Evolutionary conservation across 345 rosid genomes (phyloP).

Genomic region (Gossypium anomalum): DNA sequence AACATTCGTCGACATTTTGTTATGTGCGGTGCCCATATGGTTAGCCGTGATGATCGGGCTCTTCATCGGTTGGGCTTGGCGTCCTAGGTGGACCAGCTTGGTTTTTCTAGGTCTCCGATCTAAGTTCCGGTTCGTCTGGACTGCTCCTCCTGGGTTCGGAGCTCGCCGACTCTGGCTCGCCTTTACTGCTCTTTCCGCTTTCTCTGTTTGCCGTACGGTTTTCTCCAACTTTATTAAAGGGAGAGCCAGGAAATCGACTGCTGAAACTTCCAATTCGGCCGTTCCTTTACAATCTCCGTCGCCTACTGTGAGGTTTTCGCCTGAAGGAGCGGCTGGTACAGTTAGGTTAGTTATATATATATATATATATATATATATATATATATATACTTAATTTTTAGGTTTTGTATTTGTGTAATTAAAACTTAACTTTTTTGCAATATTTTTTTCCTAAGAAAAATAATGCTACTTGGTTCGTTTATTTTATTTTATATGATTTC

Average conservation of each 20-base stretch:
- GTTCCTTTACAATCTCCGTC: slow-evolving; percentile 9
- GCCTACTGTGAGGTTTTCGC: slow-evolving; percentile 17
- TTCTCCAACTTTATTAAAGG: slow-evolving; percentile 46
- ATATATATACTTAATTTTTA: not conserved
- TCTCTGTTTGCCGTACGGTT: slow-evolving; percentile 70
- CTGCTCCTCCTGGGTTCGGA: slow-evolving; percentile 95
- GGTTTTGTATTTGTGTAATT: not conserved
- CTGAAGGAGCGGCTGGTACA: slow-evolving; percentile 28
- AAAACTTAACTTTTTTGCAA: not conserved
- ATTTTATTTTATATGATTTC: not conserved
- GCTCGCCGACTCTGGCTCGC: slow-evolving; percentile 95
- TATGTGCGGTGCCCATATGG: slow-evolving; percentile 97
- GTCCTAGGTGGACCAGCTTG: slow-evolving; percentile 91
- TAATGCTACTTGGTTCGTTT: not conserved
- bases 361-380: not conserved
- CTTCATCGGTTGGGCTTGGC: slow-evolving; percentile 95
- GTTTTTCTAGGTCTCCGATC: slow-evolving; percentile 71
- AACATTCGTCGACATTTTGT: slow-evolving; percentile 84
- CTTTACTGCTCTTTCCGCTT: slow-evolving; percentile 79
- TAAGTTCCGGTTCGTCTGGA: slow-evolving; percentile 73
- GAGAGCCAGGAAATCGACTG: slow-evolving; percentile 33
- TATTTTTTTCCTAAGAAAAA: not conserved
- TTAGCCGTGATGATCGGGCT: slow-evolving; percentile 93
- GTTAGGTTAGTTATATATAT: slow-evolving; percentile 32
- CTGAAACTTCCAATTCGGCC: slow-evolving; percentile 11